phyloP scores from a whole-genome alignment of 768 basidiomycete species.

The Xerocomus potaroensis region DNA sequence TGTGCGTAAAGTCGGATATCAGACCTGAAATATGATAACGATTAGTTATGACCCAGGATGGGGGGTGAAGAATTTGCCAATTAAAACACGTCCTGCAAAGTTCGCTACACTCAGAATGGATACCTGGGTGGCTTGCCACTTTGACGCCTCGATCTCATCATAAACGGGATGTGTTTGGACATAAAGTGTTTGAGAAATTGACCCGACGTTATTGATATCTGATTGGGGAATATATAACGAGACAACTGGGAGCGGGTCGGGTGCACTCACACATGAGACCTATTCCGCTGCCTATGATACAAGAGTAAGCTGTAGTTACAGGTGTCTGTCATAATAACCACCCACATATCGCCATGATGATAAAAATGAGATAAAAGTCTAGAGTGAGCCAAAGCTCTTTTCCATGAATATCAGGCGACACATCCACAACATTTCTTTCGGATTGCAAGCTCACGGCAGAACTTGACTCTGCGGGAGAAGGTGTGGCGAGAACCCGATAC shows the following conservation, averaged over 20 bases:
- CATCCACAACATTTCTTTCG: slow-evolving; percentile 3
- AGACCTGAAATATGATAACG: slow-evolving; percentile 45
- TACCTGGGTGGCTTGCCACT: slow-evolving; percentile 83
- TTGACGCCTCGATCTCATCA: slow-evolving; percentile 61
- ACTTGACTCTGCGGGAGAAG: slow-evolving; percentile 23
- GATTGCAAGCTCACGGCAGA: slow-evolving; percentile 4
- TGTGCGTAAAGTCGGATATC: slow-evolving; percentile 62
- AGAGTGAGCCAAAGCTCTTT: slow-evolving; percentile 42
- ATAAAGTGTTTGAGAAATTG: slow-evolving; percentile 66
- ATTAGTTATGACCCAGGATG: background rate
- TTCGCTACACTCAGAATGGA: slow-evolving; percentile 80
- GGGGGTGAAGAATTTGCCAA: slow-evolving; percentile 43
- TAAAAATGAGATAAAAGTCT: slow-evolving; percentile 67
- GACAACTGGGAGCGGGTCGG: background rate
- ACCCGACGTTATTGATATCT: slow-evolving; percentile 89
- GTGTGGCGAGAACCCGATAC: slow-evolving; percentile 18
- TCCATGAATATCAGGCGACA: slow-evolving; percentile 50
- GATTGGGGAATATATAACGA: slow-evolving; percentile 1
- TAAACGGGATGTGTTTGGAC: slow-evolving; percentile 57
- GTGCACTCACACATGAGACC: slow-evolving; percentile 65
- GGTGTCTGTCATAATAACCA: slow-evolving; percentile 4
- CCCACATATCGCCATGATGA: slow-evolving; percentile 55
- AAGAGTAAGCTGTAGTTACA: background rate
- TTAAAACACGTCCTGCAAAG: slow-evolving; percentile 69
- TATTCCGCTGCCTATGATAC: slow-evolving; percentile 58